Conservation (phyloP, 805 yeast species). For the Zygosaccharomyces pseudorouxii region DNA sequence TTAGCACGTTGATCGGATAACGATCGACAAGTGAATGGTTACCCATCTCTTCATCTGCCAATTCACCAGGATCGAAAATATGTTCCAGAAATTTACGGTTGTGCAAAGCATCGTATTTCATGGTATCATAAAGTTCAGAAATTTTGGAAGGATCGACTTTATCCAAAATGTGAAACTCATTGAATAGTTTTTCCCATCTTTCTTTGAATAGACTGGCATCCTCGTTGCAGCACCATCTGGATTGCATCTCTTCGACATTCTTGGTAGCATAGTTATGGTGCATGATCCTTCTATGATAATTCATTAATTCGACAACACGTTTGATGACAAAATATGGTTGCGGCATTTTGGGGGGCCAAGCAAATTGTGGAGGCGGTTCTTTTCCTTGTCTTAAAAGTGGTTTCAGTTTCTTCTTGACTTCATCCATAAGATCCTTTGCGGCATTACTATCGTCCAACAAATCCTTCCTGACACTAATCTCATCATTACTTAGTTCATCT, state of each 20-base stretch:
- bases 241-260: conserved; percentile 64
- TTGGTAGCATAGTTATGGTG: conserved; percentile 66
- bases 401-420: conserved; percentile 92
- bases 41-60: conserved; percentile 27
- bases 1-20: conserved; percentile 69
- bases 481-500: conserved; percentile 69
- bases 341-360: conserved; percentile 99
- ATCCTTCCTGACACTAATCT: conserved; percentile 80
- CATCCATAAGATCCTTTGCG: conserved; percentile 96
- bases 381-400: conserved; percentile 92
- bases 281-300: conserved; percentile 80
- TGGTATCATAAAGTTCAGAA: conserved; percentile 93
- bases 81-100: conserved; percentile 83
- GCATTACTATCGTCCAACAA: conserved; percentile 94
- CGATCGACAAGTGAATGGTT: conserved; percentile 53
- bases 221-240: conserved; percentile 94
- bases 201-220: conserved; percentile 87
- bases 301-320: conserved; percentile 93
- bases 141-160: conserved; percentile 97
- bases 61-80: conserved; percentile 64
- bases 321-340: conserved; percentile 93
- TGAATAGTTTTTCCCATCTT: conserved; percentile 95
- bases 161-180: conserved; percentile 86
- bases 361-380: conserved; percentile 94
- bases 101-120: conserved; percentile 97